A percentile compares a stretch with the other conserved stretches of the same genome.
phyloP scores from a whole-genome alignment of 2,329 filamentous ascomycete genomes.

The Diaporthe humulicola region DNA sequence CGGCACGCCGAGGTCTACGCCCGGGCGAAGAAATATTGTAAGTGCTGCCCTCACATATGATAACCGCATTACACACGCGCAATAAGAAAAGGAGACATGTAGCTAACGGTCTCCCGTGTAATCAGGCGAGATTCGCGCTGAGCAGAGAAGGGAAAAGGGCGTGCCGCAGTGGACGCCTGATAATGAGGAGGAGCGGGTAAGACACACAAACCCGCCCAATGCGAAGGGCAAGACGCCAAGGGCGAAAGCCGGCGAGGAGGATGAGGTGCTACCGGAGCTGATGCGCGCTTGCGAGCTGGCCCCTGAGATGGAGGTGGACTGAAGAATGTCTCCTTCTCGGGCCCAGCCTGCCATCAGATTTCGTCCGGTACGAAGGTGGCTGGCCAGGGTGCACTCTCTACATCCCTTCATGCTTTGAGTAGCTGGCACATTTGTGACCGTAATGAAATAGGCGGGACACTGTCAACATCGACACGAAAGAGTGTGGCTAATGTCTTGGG shows the following conservation, averaged over 20 bases:
- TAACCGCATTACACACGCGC: background rate
- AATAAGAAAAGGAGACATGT: background rate
- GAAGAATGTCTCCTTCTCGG: background rate
- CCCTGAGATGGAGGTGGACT: background rate
- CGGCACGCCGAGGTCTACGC: conserved; percentile 34
- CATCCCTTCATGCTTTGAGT: background rate
- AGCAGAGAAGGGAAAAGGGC: conserved; percentile 32
- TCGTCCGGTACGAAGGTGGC: background rate
- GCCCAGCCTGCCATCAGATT: background rate
- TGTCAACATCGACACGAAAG: background rate
- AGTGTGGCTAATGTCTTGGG: background rate
- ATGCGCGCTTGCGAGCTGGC: conserved; percentile 9
- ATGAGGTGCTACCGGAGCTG: conserved; percentile 16
- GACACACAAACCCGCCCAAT: conserved; percentile 31
- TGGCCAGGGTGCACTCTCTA: background rate
- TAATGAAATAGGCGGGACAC: background rate
- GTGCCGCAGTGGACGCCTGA: conserved; percentile 38
- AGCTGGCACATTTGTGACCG: background rate
- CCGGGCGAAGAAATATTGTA: conserved; percentile 33
- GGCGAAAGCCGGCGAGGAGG: background rate
- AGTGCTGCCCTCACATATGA: background rate
- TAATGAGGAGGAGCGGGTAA: conserved; percentile 32
- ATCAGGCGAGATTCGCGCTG: conserved; percentile 36
- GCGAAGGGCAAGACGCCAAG: conserved; percentile 4
- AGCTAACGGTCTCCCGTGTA: background rate